Base-by-base conservation (phyloP, 331 rosid species). In the Acacia pycnantha region DNA sequence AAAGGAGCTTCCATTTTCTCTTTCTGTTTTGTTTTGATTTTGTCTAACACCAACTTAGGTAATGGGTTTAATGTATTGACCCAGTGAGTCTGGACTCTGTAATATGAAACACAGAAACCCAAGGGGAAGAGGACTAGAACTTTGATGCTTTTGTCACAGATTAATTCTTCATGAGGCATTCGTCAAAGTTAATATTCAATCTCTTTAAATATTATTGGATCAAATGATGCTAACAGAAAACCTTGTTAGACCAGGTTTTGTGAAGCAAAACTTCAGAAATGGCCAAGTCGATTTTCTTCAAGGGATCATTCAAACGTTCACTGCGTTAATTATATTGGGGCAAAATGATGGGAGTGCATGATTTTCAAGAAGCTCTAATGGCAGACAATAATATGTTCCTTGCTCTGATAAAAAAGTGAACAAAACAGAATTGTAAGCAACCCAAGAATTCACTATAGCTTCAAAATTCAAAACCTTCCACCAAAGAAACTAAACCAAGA, bases 101-200 rank as follows among this genome's bases (percentile, higher is more conserved):
- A 46, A 6, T 14, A 24, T 47, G n/a, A 72, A 21, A 44, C 40
- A 46, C 4, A 71, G 18, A 58, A 31, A 46, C 40, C 8, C 54
- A 22, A 46, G 58, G 56, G 76, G 40, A 13, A 46, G 13, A 71
- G 13, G 5, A 22, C 75, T 44, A 40, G 51, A 69, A 21, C 44
- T 65, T 31, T 65, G 71, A 65, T 65, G 70, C 70, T 31, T 65
- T 68, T 40, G 51, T 33, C 22, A 26, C 22, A 7, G 70, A 31
- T 29, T 58, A 74, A 73, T 47, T 75, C 71, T 66, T 82, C 59
- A 47, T 29, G 76, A 40, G 66, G 71, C 79, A 78, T 41, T 50
- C 83, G 11, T 47, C 16, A 73, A 73, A 66, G 27, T 46, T 47
- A 7, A 66, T 73, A 73, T 21, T 46, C 40, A 37, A 35, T 69